Percentiles rank a stretch among this genome's conserved stretches.
Evolutionary conservation across 495 filamentous ascomycete genomes (phyloP).

Genomic region (Aspergillus incahuasiensis): DNA sequence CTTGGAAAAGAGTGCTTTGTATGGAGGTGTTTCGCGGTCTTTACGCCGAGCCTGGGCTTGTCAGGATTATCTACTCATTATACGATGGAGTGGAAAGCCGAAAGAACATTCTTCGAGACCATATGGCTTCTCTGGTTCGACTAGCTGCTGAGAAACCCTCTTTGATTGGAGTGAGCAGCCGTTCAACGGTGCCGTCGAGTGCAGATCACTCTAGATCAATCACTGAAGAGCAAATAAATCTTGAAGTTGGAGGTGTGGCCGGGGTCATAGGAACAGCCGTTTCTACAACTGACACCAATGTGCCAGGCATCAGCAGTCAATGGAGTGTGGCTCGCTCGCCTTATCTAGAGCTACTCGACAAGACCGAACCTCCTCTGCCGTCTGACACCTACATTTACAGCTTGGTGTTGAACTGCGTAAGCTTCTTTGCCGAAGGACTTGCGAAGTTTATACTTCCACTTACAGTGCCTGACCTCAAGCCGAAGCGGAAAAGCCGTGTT

Average conservation of each 20-base stretch:
- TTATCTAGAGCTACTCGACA: conserved; percentile 92
- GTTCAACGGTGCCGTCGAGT: conserved; percentile 69
- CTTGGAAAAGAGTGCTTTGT: conserved; percentile 83
- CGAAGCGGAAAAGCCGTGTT: conserved; percentile 49
- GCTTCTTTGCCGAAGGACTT: conserved; percentile 80
- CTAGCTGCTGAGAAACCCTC: conserved; percentile 84
- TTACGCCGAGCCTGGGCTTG: conserved; percentile 70
- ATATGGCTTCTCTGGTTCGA: conserved; percentile 79
- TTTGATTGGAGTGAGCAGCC: conserved; percentile 79
- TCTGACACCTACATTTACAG: conserved; percentile 94
- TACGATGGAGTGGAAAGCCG: conserved; percentile 71
- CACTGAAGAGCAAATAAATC: conserved; percentile 71
- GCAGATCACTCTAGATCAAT: conserved; percentile 39
- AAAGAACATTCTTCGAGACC: conserved; percentile 71
- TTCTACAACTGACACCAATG: conserved; percentile 56
- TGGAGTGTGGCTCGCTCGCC: conserved; percentile 87
- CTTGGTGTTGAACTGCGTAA: conserved; percentile 82
- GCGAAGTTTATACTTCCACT: conserved; percentile 90
- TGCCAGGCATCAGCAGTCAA: conserved; percentile 73
- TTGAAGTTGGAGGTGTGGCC: conserved; percentile 82
- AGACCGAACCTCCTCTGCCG: conserved; percentile 72
- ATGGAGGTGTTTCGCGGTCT: conserved; percentile 88
- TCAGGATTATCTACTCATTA: conserved; percentile 73
- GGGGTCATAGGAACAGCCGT: conserved; percentile 81
- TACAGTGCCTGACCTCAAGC: conserved; percentile 61